These are phyloP conservation scores for Pycnococcus provasolii DNA, from an alignment of 139 green algal genomes.

Conservation along the genomic window DNA sequence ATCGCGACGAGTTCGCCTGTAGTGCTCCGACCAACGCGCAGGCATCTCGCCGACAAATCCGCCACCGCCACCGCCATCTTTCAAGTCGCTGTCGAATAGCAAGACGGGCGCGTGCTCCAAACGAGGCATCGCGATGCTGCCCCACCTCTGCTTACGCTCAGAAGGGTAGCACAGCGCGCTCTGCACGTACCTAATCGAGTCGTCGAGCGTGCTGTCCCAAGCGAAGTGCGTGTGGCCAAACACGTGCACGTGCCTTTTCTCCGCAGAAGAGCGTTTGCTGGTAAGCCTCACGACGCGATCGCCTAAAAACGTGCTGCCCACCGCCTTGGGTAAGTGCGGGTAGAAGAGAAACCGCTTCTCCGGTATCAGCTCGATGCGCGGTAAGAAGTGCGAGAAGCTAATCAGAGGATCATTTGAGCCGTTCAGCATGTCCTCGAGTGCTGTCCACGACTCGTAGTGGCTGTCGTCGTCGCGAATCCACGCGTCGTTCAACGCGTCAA, in stretches of 20 bases:
- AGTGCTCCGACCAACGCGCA: not conserved
- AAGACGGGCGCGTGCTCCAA: not conserved
- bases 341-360: conserved; percentile 74
- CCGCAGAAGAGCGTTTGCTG: not conserved
- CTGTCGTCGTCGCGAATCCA: not conserved
- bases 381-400: conserved; percentile 59
- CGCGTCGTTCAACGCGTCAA: conserved; percentile 37
- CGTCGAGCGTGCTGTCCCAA: conserved; percentile 49
- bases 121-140: not conserved
- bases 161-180: conserved; percentile 51
- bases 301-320: conserved; percentile 45
- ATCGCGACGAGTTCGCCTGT: not conserved
- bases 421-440: not conserved
- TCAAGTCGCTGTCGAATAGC: not conserved
- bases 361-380: conserved; percentile 50
- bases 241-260: conserved; percentile 31
- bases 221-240: conserved; percentile 76
- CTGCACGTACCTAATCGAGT: conserved; percentile 52
- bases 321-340: conserved; percentile 58
- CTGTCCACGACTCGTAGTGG: not conserved
- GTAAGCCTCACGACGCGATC: conserved; percentile 29
- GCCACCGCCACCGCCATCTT: not conserved
- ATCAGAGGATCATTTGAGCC: conserved; percentile 24
- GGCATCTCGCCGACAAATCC: not conserved
- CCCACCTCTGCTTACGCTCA: conserved; percentile 39